Evolutionary conservation across 352 stramenopile species (phyloP).

Genomic region (Blastocystis sp.): DNA sequence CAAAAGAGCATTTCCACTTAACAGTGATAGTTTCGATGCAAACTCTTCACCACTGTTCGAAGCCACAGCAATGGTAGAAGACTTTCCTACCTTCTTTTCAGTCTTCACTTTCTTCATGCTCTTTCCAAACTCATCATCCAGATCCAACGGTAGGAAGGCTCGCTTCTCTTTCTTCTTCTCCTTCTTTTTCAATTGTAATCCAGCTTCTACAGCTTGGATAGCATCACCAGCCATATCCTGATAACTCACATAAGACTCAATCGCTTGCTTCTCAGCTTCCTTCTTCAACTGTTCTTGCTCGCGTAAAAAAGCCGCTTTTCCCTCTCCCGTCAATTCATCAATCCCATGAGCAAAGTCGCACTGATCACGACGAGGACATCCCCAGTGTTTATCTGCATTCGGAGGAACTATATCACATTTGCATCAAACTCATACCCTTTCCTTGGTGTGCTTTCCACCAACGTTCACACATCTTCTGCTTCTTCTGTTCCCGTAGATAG

Average conservation of each 20-base stretch:
- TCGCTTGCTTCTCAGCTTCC: conserved; percentile 10
- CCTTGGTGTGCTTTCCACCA: conserved; percentile 64
- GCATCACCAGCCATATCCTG: conserved; percentile 19
- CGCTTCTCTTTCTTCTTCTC: conserved; percentile 18
- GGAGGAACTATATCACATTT: conserved; percentile 20
- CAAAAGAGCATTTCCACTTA: not conserved
- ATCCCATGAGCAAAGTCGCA: conserved; percentile 61
- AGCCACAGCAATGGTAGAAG: not conserved
- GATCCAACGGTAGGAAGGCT: not conserved
- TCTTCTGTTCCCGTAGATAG: conserved; percentile 54
- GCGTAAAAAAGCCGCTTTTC: conserved; percentile 19
- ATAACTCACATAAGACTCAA: conserved; percentile 24
- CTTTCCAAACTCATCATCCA: conserved; percentile 32
- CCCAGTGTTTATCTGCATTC: conserved; percentile 47
- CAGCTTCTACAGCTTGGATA: conserved; percentile 11
- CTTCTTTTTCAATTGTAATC: not conserved
- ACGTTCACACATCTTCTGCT: conserved; percentile 62
- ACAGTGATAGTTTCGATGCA: not conserved
- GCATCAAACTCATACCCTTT: not conserved
- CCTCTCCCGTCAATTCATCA: conserved; percentile 58
- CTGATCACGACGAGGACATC: conserved; percentile 60
- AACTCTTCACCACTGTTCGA: not conserved
- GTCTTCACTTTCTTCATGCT: not conserved
- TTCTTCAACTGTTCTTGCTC: conserved; percentile 59
- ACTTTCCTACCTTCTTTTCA: not conserved